Base-by-base conservation (phyloP, 441 rosid genomes). In the Syzygium malaccense region DNA sequence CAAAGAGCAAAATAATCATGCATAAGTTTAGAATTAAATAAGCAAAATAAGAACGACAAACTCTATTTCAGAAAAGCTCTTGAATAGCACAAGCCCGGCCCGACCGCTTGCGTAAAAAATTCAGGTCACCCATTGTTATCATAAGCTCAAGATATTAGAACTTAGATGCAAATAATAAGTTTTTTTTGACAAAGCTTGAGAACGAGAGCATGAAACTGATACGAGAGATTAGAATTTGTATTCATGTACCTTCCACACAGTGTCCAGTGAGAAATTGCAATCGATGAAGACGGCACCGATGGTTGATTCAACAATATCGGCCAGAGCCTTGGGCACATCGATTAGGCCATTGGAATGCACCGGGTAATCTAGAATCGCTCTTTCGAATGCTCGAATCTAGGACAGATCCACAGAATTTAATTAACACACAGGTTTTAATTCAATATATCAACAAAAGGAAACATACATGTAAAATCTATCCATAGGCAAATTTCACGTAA, bases 211-310 rank as follows among this genome's bases (percentile, higher is more conserved):
- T 0, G 7, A 66, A 66, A 32, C 8, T 32, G 9, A 10, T 9
- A 4, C 2, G 78, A 66, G 45, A 17, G 25, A 18, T 66, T 0
- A 18, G 0, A 8, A 66, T 32, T 17, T 17, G 37, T 66, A 32
- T 18, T 2, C 49, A 10, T 91, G 7, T 92, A 96, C 98, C 96
- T 93, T 80, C 94, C 96, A 93, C 1, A 92, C 93, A 1, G 55
- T 90, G 3, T 96, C 94, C 0, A 89, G 19, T 8, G 93, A 93
- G 25, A 49, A 93, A 66, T 89, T 55, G 33, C 91, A 33, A 53
- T 96, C 95, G 14, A 89, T 85, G 87, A 88, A 95, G 45, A 95
- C 91, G 10, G 96, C 97, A 3, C 99, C 95, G 2, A 94, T 88
- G 0, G 92, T 26, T 0, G 95, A 91, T 54, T 96, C 97, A 51